phyloP scores from a whole-genome alignment of 2,329 filamentous ascomycete genomes.

The Cryphonectria naterciae region DNA sequence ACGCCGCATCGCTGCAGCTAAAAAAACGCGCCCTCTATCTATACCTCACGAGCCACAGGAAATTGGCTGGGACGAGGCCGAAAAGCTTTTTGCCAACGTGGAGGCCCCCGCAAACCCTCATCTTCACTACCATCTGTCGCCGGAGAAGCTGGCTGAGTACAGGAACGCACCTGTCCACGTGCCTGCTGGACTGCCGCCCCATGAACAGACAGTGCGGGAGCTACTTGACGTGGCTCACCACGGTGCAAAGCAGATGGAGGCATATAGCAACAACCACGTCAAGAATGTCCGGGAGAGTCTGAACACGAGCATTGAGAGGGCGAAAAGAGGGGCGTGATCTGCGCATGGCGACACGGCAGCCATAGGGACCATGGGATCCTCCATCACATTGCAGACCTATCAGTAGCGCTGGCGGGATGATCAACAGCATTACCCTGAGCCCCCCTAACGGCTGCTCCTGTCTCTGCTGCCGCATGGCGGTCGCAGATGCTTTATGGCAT shows the following conservation, averaged over 20 bases:
- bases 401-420: not conserved
- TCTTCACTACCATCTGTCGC: conserved; percentile 33
- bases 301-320: conserved; percentile 22
- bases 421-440: not conserved
- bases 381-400: not conserved
- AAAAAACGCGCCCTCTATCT: conserved; percentile 17
- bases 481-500: not conserved
- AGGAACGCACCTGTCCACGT: conserved; percentile 6
- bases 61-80: conserved; percentile 33
- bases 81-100: conserved; percentile 37
- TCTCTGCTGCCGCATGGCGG: not conserved
- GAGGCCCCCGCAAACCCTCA: conserved; percentile 30
- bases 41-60: conserved; percentile 20
- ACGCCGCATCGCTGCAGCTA: conserved; percentile 36
- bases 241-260: conserved; percentile 18
- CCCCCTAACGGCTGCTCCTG: not conserved
- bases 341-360: not conserved
- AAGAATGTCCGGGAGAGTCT: conserved; percentile 22
- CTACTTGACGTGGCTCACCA: conserved; percentile 21
- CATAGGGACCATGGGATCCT: too few species aligned
- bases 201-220: conserved; percentile 19
- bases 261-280: conserved; percentile 26
- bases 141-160: conserved; percentile 21
- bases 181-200: conserved; percentile 14
- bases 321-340: not conserved